phyloP scores from a whole-genome alignment of 1,139 yeast genomes.

The Suhomyces yuchorum region DNA sequence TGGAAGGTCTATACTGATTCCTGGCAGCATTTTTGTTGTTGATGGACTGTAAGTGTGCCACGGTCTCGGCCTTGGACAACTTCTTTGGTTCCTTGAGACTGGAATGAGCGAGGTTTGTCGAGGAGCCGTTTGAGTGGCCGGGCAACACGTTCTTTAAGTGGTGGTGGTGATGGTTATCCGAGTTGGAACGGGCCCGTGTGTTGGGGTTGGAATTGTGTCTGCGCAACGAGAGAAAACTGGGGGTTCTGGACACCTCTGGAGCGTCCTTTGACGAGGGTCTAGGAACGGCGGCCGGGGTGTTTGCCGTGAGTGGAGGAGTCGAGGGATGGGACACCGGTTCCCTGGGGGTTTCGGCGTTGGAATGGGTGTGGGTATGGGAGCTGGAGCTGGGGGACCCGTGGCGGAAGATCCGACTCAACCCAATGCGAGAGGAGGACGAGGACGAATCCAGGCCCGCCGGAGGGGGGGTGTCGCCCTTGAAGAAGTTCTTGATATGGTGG shows the following conservation, averaged over 20 bases:
- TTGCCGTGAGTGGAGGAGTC: not conserved
- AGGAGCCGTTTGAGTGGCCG: conserved; percentile 4
- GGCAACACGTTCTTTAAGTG: conserved; percentile 8
- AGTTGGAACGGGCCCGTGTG: conserved; percentile 9
- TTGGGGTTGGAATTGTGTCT: conserved; percentile 28
- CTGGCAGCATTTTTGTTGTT: conserved; percentile 34
- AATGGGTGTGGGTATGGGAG: not conserved
- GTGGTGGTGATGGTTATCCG: conserved; percentile 12
- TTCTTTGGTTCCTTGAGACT: conserved; percentile 25
- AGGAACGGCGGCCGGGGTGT: not conserved
- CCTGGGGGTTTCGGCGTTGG: not conserved
- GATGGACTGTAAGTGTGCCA: conserved; percentile 40
- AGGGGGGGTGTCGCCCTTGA: conserved; percentile 21
- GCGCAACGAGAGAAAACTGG: conserved; percentile 33
- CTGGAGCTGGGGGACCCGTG: conserved; percentile 1
- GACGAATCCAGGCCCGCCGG: conserved; percentile 4
- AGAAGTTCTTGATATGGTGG: conserved; percentile 18
- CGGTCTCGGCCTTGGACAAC: conserved; percentile 41
- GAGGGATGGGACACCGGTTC: not conserved
- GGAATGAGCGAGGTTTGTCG: not conserved
- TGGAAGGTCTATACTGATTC: conserved; percentile 12
- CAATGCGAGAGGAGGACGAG: conserved; percentile 12
- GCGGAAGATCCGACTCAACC: conserved; percentile 30
- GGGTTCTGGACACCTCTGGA: conserved; percentile 22
- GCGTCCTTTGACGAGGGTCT: not conserved